These are phyloP conservation scores for Neurospora pannonica DNA, from an alignment of 495 filamentous ascomycete genomes.

Conservation along the genomic window DNA sequence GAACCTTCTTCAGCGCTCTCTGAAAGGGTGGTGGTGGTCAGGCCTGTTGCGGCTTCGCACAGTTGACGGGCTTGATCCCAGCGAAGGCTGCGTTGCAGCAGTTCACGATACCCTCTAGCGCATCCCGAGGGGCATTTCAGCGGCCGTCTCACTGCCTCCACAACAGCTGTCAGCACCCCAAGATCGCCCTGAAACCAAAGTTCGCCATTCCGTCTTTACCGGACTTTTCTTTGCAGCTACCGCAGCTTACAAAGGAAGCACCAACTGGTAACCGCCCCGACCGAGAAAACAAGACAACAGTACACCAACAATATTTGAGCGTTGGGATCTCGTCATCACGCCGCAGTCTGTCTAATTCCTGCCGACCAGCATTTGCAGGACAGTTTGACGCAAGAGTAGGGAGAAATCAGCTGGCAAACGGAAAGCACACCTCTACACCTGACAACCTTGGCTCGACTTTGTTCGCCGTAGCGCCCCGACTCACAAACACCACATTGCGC, in stretches of 20 bases:
- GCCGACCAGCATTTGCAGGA: not conserved
- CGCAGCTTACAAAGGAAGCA: not conserved
- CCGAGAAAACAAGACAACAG: not conserved
- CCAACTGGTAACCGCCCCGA: not conserved
- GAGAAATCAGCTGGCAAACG: not conserved
- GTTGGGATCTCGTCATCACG: not conserved
- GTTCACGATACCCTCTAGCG: not conserved
- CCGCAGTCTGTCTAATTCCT: not conserved
- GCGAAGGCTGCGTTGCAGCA: not conserved
- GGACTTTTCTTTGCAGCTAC: not conserved
- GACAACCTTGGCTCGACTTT: not conserved
- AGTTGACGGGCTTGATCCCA: not conserved
- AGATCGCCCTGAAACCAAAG: not conserved
- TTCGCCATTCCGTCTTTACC: not conserved
- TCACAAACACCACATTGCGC: not conserved
- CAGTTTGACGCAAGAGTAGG: not conserved
- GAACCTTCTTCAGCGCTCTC: not conserved
- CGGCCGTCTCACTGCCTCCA: not conserved
- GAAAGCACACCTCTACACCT: not conserved
- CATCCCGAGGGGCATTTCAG: not conserved
- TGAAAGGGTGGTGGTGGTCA: not conserved
- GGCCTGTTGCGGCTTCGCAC: not conserved
- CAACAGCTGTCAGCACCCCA: not conserved
- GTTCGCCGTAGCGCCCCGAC: not conserved
- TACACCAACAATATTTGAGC: not conserved